Evolutionary conservation across 2,329 filamentous ascomycete genomes (phyloP).

Genomic region (Penicillium sp.): DNA sequence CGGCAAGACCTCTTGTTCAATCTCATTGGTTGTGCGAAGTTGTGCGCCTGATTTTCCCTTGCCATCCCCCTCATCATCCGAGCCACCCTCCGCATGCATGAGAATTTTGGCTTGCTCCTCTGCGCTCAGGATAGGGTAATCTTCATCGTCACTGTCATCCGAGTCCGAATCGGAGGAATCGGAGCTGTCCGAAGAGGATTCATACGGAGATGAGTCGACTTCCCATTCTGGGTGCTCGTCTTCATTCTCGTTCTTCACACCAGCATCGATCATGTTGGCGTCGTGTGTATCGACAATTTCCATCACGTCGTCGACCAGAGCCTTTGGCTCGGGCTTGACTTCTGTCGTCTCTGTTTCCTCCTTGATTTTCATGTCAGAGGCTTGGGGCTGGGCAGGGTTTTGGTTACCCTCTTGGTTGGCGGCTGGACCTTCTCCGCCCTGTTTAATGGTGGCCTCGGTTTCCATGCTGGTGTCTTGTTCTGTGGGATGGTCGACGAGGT

Average conservation of each 20-base stretch:
- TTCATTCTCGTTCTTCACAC: slow-evolving; percentile 23
- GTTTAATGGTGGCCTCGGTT: slow-evolving; percentile 1
- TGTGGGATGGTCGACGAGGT: slow-evolving; percentile 29
- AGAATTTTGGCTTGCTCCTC: slow-evolving; percentile 82
- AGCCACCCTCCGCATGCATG: slow-evolving; percentile 78
- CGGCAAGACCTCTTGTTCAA: slow-evolving; percentile 61
- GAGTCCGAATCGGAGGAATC: slow-evolving; percentile 65
- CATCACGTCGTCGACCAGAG: slow-evolving; percentile 25
- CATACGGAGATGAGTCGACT: slow-evolving; percentile 73
- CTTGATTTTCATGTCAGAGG: background rate
- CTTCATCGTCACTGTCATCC: slow-evolving; percentile 56
- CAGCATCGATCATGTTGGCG: slow-evolving; percentile 8
- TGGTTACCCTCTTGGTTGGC: background rate
- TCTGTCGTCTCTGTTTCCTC: slow-evolving; percentile 1
- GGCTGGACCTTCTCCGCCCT: slow-evolving; percentile 2
- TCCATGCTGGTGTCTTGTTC: slow-evolving; percentile 7
- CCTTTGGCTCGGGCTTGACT: background rate
- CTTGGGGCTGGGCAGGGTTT: background rate
- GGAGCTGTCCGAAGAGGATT: slow-evolving; percentile 62
- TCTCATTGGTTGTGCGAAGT: slow-evolving; percentile 81
- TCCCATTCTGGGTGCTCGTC: slow-evolving; percentile 78
- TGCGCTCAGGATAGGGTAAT: slow-evolving; percentile 72
- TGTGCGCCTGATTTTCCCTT: slow-evolving; percentile 50
- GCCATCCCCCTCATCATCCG: slow-evolving; percentile 71
- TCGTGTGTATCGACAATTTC: slow-evolving; percentile 24